Conservation (phyloP, 2,329 filamentous ascomycete genomes). For the Apiospora hydei region DNA sequence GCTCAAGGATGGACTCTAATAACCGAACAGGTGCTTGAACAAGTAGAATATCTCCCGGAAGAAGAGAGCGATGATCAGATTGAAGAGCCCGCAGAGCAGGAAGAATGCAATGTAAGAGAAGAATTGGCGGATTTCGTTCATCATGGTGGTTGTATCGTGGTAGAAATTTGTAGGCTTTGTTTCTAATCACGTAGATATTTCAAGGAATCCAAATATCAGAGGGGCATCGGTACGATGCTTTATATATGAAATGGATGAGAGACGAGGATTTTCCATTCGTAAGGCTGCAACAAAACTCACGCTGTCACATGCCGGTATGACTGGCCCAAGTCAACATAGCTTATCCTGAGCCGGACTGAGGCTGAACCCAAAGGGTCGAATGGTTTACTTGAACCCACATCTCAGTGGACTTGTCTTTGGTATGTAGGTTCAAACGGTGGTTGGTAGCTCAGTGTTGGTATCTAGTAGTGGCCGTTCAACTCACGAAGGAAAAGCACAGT, state of each 20-base stretch:
- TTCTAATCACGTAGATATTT: neutral
- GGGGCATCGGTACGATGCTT: neutral
- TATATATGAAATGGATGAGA: neutral
- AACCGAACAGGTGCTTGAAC: neutral
- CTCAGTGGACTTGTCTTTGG: neutral
- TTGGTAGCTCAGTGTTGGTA: neutral
- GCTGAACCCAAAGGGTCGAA: slow-evolving; percentile 1
- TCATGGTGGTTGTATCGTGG: neutral
- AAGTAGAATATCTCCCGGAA: slow-evolving; percentile 2
- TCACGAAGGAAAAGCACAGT: neutral
- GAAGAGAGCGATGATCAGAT: neutral
- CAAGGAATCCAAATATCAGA: neutral
- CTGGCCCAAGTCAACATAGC: neutral
- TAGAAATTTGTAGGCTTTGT: neutral
- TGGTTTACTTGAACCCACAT: neutral
- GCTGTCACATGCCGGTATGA: slow-evolving; percentile 14
- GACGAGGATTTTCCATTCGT: neutral
- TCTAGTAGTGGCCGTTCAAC: neutral
- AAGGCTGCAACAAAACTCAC: neutral
- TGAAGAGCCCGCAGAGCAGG: neutral
- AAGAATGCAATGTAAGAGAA: slow-evolving; percentile 12
- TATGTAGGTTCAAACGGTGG: neutral
- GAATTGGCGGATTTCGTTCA: slow-evolving; percentile 7
- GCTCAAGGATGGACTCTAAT: neutral
- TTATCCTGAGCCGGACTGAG: neutral